Evolutionary conservation across 345 rosid genomes (phyloP), one percentile per base, ranked within the genome.

Genomic region (Stellera chamaejasme): DNA sequence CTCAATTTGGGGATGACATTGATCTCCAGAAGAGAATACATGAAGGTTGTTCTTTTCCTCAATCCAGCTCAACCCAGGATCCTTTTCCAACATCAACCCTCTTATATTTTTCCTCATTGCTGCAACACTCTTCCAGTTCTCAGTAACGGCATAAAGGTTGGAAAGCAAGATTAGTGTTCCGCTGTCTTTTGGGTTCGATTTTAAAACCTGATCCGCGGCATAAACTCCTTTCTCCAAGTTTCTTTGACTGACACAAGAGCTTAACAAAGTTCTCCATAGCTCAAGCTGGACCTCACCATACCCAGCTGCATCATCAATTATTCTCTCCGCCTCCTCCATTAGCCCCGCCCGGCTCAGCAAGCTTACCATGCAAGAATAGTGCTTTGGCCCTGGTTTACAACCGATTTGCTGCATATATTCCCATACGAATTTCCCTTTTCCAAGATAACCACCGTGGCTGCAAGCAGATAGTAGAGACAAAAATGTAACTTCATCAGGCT

Each of bases 1-100:
- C 51, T 55, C 62, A 27, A 74, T 53, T 42, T 43, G 43, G 5
- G 71, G 65, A 60, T 78, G 83, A 27, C 67, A 71, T 46, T 79
- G 83, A 69, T 85, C 85, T 27, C 82, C 85, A 3, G 95, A 85
- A 51, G 80, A 63, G 66, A 88, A 83, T 4, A 68, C 73, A 28
- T 73, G 78, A 61, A 84, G 65, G 45, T 43, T 62, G 63, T 77
- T 75, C 69, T 69, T 67, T 54, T 66, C 69, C 66, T 86, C 91
- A 45, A 88, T 80, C 96, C 98, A 91, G 72, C 96, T 91, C 53
- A 83, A 50, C 44, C 87, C 96, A 14, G 95, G 92, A 69, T 77
- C 82, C 70, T 83, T 88, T 41, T 74, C 77, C 55, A 72, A 52
- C 58, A 54, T 59, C 64, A 80, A 64, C 43, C 77, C 83, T 73